Conservation (phyloP, 257 asterid genomes). For the Ajuga chamaepitys region DNA sequence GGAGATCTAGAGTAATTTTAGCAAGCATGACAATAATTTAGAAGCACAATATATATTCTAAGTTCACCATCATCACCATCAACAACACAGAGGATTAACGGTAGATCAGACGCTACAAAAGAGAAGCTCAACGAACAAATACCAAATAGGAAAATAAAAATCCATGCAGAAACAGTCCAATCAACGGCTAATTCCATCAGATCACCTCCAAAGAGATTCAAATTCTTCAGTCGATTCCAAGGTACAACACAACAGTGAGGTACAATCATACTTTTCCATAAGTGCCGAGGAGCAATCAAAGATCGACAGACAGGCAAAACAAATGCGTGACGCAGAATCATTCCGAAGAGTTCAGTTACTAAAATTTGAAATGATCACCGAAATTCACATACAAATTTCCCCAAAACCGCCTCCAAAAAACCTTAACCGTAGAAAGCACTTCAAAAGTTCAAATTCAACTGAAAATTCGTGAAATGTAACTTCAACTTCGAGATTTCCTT, state of each 20-base stretch:
- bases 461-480: not conserved
- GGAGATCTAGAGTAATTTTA: not conserved
- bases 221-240: slow-evolving; percentile 24
- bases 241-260: slow-evolving; percentile 23
- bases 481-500: not conserved
- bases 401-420: not conserved
- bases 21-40: not conserved
- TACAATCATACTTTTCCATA: slow-evolving; percentile 11
- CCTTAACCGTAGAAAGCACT: not conserved
- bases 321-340: slow-evolving; percentile 18
- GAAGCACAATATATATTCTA: too few relatives aligned
- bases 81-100: too few relatives aligned
- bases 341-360: slow-evolving; percentile 1
- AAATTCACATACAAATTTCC: not conserved
- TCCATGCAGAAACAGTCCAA: not conserved
- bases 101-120: not conserved
- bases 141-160: not conserved
- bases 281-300: slow-evolving; percentile 10
- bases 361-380: not conserved
- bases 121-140: not conserved
- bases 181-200: not conserved
- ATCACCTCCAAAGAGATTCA: slow-evolving; percentile 32
- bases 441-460: slow-evolving; percentile 3
- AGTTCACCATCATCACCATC: too few relatives aligned
- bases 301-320: slow-evolving; percentile 18